Evolutionary conservation across 805 yeast species (phyloP), one percentile per base, ranked within the genome.

Genomic region (Pichia gijzeniarum): DNA sequence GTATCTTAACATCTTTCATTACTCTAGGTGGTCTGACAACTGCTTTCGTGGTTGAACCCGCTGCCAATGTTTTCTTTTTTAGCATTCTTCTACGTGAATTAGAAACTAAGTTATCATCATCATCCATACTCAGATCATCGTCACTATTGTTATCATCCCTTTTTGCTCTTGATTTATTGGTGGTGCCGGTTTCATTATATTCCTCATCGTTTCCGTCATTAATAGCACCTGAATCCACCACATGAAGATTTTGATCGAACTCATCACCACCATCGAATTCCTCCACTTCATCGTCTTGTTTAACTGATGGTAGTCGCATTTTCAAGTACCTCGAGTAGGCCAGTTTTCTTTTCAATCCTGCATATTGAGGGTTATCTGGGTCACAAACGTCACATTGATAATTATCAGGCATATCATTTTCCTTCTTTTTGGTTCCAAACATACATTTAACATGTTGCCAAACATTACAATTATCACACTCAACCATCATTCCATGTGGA

Each of bases 391-490:
- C 71, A 63, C 90, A 82, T 18, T 53, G 51, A 57, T 82, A 81
- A 12, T 56, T 51, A 10, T 72, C 64, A 3, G 85, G 83, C 1
- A 73, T 59, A 27, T 56, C 57, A 28, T 59, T 63, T 18, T 53
- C 27, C 19, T 54, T 57, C n/a, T 55, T 55, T 10, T 65, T 61
- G 8, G 65, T 58, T 38, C 71, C 78, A 21, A 81, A 72, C 75
- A 81, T 70, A 60, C 90, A 83, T 44, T 58, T 64, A 28, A 76
- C 73, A 56, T 83, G 90, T 57, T 83, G 89, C 89, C 89, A 83
- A 2, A 87, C 75, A 38, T 70, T 61, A 57, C 90, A 83, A 7
- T 62, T 53, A 22, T 79, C 86, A 62, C 90, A 83, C 54, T 78
- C 79, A 22, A 12, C 67, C 68, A 13, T 84, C 79, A 10, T 68